These are phyloP conservation scores for Niebla homalea DNA, from an alignment of 495 filamentous ascomycete species.

Conservation along the genomic window DNA sequence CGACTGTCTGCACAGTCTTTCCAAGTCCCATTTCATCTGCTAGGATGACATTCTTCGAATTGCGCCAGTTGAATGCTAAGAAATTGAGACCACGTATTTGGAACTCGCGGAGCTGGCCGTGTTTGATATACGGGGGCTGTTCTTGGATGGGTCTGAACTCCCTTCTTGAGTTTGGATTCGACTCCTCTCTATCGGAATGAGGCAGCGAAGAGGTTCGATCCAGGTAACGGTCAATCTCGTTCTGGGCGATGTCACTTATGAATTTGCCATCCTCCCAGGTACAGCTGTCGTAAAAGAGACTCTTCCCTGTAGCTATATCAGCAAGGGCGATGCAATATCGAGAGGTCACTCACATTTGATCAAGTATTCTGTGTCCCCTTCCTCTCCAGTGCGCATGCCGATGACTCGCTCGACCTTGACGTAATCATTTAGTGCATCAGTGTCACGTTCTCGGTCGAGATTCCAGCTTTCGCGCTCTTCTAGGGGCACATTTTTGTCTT, in stretches of 20 bases:
- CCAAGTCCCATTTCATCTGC: conserved; percentile 98
- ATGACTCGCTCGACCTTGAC: conserved; percentile 89
- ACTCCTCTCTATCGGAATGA: conserved; percentile 59
- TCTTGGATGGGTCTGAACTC: conserved; percentile 57
- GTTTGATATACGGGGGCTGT: conserved; percentile 73
- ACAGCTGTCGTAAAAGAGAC: conserved; percentile 76
- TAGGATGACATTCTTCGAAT: conserved; percentile 82
- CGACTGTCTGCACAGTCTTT: conserved; percentile 95
- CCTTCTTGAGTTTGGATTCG: conserved; percentile 57
- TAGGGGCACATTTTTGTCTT: conserved; percentile 55
- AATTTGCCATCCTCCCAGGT: conserved; percentile 82
- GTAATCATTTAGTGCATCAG: conserved; percentile 72
- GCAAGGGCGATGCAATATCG: conserved; percentile 4
- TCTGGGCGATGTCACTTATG: conserved; percentile 63
- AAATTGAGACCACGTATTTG: conserved; percentile 92
- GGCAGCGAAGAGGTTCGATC: conserved; percentile 65
- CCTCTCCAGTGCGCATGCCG: conserved; percentile 58
- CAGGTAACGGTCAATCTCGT: conserved; percentile 79
- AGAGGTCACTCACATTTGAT: conserved; percentile 61
- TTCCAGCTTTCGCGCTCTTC: conserved; percentile 88
- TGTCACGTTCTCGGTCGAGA: conserved; percentile 73
- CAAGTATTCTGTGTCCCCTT: conserved; percentile 61
- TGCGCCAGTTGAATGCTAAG: conserved; percentile 86
- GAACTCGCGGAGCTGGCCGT: conserved; percentile 82
- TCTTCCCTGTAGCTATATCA: conserved; percentile 40